Conservation (phyloP, 2,329 filamentous ascomycete species). For the Trichoderma lentiforme region DNA sequence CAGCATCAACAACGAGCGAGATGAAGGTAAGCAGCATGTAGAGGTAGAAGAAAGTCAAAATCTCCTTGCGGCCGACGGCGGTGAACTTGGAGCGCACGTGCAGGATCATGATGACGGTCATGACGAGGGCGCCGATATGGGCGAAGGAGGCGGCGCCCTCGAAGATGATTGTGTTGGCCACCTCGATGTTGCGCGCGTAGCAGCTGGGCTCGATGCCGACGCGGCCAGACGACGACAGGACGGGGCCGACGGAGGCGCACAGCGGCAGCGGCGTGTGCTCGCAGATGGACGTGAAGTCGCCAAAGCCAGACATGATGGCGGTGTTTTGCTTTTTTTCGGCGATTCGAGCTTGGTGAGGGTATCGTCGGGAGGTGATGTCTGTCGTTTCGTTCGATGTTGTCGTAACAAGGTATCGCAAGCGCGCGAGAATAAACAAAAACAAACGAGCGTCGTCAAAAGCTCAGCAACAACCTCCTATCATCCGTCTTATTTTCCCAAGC, state of each 20-base stretch:
- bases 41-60: constrained; percentile 92
- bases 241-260: constrained; percentile 78
- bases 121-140: constrained; percentile 84
- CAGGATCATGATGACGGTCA: constrained; percentile 97
- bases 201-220: constrained; percentile 84
- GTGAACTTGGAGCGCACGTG: constrained; percentile 98
- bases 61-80: constrained; percentile 75
- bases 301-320: constrained; percentile 71
- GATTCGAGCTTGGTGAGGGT: not conserved
- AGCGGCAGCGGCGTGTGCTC: constrained; percentile 78
- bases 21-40: constrained; percentile 88
- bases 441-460: not conserved
- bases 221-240: constrained; percentile 62
- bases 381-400: not conserved
- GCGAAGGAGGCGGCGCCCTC: constrained; percentile 86
- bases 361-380: not conserved
- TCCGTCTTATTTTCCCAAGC: not conserved
- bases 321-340: not conserved
- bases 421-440: not conserved
- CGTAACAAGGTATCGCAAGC: not conserved
- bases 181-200: constrained; percentile 90
- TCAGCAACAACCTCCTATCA: not conserved
- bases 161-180: constrained; percentile 98
- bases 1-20: constrained; percentile 87
- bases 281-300: constrained; percentile 87